Base-by-base conservation (phyloP, 352 stramenopile species). In the Globisporangium cystogenes region DNA sequence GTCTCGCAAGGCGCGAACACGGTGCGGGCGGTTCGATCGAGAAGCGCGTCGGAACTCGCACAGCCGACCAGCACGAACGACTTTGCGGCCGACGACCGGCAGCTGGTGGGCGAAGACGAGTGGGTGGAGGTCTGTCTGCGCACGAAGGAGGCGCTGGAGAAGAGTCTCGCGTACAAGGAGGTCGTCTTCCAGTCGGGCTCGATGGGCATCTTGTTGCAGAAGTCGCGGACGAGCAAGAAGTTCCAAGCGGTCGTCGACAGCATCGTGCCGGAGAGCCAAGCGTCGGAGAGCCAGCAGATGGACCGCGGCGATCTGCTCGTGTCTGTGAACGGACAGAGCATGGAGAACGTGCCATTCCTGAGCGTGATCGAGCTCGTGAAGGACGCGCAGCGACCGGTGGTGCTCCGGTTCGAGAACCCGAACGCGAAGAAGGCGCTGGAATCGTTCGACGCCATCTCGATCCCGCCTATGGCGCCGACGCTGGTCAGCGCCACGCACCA, bases 161-260 rank as follows among this genome's bases (percentile, higher is more conserved):
- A 87, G 50, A 84, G 63, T 39, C 47, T 70, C 10, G 59, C 61
- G 4, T 71, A 64, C 59, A 80, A 79, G n/a, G 82, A 90, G 29
- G 81, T 95, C 3, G 65, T 85, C 4, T 79, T 95, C 43, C 68
- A 91, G 40, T 31, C 48, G 23, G 85, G 81, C 1, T 76, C 82
- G 12, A 76, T 93, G 20, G 85, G 85, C 1, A 90, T 95, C 39
- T 47, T 92, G 26, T 86, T 95, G 39, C 80, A 93, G 43, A 86
- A 82, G 44, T 80, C 82, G 14, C 67, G 67, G 37, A 68, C 55
- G 2, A 83, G 74, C 35, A 88, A 82, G 48, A 80, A 72, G 51
- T 93, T 78, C 40, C 68, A 84, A 48, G 79, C 81, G 4, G 68
- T 90, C 0, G 83, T 95, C 7, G 85, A 95, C 53, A 93, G 76